Conservation (phyloP, 345 rosid species). For the Eucalyptus pumila region DNA sequence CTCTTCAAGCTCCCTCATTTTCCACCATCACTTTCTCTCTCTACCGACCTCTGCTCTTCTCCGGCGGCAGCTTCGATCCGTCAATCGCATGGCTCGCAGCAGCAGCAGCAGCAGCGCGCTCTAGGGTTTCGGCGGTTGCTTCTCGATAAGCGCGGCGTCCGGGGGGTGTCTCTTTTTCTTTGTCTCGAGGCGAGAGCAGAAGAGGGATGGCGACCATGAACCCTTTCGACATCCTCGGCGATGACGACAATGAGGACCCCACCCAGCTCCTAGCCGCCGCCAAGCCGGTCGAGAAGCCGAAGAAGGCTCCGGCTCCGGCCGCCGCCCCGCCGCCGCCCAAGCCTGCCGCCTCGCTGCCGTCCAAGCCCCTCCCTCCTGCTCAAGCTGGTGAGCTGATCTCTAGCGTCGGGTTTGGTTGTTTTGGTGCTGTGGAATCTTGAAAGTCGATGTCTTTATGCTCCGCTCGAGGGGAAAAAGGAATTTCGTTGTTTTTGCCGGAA, state of each 20-base stretch:
- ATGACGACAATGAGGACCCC: slow-evolving; percentile 79
- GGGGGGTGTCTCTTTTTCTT: too few relatives aligned
- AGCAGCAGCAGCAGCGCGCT: background rate
- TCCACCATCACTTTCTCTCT: background rate
- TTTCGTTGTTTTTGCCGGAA: too few relatives aligned
- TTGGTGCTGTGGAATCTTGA: background rate
- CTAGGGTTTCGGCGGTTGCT: background rate
- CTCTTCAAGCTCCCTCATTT: background rate
- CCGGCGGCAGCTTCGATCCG: background rate
- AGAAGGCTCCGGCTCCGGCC: background rate
- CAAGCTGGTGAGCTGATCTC: slow-evolving; percentile 47
- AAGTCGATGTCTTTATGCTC: background rate
- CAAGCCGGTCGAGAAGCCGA: slow-evolving; percentile 4
- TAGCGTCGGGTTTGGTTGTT: background rate
- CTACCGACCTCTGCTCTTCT: background rate
- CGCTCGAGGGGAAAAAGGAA: background rate
- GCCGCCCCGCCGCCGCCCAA: slow-evolving; percentile 23
- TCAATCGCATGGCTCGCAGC: background rate
- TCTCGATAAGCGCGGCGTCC: background rate
- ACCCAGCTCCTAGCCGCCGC: slow-evolving; percentile 37
- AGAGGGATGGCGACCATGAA: slow-evolving; percentile 71
- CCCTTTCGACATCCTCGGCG: slow-evolving; percentile 82
- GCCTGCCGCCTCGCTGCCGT: slow-evolving; percentile 52
- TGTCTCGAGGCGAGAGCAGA: background rate
- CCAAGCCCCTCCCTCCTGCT: slow-evolving; percentile 72